These are phyloP conservation scores for Capsicum baccatum DNA, from an alignment of 257 asterid species.

Conservation along the genomic window DNA sequence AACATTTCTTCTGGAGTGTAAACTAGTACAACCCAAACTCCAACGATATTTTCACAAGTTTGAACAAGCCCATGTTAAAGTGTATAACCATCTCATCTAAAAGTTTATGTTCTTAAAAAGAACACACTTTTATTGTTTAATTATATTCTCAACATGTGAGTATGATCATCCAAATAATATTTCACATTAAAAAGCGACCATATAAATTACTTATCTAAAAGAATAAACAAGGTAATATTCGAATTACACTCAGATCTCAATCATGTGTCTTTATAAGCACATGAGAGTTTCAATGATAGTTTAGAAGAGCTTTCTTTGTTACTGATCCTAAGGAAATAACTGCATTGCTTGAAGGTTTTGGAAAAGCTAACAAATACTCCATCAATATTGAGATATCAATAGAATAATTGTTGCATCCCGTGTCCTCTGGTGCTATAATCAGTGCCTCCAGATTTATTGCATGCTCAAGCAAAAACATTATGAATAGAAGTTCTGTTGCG, in stretches of 20 bases:
- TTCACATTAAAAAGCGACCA: neutral
- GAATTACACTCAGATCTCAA: neutral
- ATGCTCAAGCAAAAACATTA: neutral
- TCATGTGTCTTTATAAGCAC: neutral
- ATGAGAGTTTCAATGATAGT: neutral
- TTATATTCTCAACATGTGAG: too few species aligned
- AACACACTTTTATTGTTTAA: too few species aligned
- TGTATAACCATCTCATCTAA: too few species aligned
- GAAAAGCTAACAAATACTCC: neutral
- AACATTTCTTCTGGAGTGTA: too few species aligned
- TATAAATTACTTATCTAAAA: neutral
- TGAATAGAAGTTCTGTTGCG: neutral
- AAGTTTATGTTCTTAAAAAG: too few species aligned
- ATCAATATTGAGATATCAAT: neutral
- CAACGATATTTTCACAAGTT: too few species aligned
- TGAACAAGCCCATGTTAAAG: too few species aligned
- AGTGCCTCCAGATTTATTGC: neutral
- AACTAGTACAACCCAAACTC: too few species aligned
- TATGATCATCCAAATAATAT: neutral
- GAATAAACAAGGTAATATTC: neutral
- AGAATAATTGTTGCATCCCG: neutral
- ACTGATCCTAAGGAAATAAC: neutral
- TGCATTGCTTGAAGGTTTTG: neutral
- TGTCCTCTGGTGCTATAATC: neutral
- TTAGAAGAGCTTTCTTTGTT: neutral